Conservation (phyloP, 768 basidiomycete species). For the Dacryopinax primogenitus region DNA sequence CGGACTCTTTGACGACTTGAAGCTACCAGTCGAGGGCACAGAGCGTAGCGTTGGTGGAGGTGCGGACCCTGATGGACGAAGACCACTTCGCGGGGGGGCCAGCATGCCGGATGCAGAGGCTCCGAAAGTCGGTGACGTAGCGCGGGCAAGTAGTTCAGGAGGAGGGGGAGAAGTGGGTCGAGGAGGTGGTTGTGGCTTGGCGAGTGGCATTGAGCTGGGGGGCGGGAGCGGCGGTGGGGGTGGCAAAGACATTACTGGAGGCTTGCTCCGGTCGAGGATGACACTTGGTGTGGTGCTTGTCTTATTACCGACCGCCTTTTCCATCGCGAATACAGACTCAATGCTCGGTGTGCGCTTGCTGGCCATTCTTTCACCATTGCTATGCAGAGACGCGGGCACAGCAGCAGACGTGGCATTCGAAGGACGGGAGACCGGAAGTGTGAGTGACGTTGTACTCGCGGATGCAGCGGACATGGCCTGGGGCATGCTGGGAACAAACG, state of each 20-base stretch:
- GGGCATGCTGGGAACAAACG: background rate
- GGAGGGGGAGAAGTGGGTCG: slow-evolving; percentile 89
- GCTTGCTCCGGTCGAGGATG: background rate
- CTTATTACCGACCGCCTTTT: background rate
- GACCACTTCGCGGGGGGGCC: background rate
- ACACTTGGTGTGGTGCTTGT: background rate
- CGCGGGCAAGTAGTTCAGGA: slow-evolving; percentile 79
- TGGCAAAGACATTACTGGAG: slow-evolving; percentile 23
- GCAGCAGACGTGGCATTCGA: background rate
- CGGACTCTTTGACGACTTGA: background rate
- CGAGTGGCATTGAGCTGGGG: slow-evolving; percentile 33
- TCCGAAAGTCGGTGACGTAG: slow-evolving; percentile 73
- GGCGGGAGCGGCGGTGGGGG: slow-evolving; percentile 27
- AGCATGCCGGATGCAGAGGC: slow-evolving; percentile 19
- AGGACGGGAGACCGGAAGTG: background rate
- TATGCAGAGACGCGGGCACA: background rate
- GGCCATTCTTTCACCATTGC: background rate
- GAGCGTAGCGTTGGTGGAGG: background rate
- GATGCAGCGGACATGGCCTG: background rate
- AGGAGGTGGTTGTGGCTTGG: slow-evolving; percentile 74
- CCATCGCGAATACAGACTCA: background rate
- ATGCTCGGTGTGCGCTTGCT: background rate
- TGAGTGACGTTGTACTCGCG: background rate
- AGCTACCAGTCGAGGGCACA: background rate
- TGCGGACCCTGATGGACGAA: background rate